Percentiles rank a stretch among this genome's conserved stretches.
Evolutionary conservation across 2,329 filamentous ascomycete genomes (phyloP).

Genomic region (Xylaria sp.): DNA sequence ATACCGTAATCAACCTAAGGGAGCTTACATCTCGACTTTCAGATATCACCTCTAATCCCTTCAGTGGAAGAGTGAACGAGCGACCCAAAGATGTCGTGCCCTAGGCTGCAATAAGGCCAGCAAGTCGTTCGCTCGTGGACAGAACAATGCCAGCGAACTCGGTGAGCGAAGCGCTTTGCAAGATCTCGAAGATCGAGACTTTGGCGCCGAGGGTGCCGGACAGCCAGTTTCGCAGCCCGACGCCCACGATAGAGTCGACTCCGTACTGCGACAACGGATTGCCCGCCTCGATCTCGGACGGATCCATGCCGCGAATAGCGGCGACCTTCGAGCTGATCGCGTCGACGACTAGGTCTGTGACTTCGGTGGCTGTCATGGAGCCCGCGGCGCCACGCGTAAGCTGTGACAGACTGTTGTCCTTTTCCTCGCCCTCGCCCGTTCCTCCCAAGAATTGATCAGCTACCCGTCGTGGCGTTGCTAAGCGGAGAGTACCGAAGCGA

Average conservation of each 20-base stretch:
- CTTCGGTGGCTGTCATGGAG: background rate
- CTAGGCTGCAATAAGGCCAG: background rate
- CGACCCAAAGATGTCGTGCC: background rate
- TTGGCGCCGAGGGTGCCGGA: background rate
- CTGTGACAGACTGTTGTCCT: background rate
- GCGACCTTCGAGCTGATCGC: background rate
- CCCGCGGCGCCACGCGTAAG: background rate
- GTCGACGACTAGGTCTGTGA: background rate
- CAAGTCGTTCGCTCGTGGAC: background rate
- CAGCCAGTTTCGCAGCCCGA: background rate
- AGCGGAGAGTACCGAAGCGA: background rate
- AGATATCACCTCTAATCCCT: too few relatives aligned
- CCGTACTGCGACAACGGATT: constrained; percentile 1
- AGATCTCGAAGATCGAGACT: constrained; percentile 1
- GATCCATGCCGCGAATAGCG: background rate
- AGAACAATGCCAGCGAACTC: background rate
- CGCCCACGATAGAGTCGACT: constrained; percentile 1
- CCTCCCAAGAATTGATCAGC: background rate
- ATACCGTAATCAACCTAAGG: too few relatives aligned
- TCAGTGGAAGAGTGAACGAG: background rate
- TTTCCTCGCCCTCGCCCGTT: background rate
- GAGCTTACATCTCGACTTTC: too few relatives aligned
- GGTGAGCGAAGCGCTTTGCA: background rate
- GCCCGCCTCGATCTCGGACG: background rate
- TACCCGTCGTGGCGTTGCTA: background rate